Base-by-base conservation (phyloP, 192 early-diverging fungal genomes). In the Umbelopsis vinacea region DNA sequence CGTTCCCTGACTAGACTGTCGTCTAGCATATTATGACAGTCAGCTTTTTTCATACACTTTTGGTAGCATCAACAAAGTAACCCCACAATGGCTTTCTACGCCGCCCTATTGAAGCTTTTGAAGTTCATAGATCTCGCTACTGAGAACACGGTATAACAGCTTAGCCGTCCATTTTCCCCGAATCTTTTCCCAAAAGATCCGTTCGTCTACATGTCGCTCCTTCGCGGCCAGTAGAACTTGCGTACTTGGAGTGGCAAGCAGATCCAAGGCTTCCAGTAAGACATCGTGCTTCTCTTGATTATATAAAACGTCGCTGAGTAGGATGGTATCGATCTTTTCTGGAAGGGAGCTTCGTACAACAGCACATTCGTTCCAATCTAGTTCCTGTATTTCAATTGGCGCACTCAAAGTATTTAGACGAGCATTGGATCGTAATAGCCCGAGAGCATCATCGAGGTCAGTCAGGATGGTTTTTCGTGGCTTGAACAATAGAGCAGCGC, bases 221-320 rank as follows among this genome's bases (percentile, higher is more conserved):
- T 78, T 78, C 38, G 73, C 70, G 12, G 76, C 68, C 33, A 78
- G 26, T 26, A 78, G 22, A 12, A 69, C 63, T 54, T 74, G 69
- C 21, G 69, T 54, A 45, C 50, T 12, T 38, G 55, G 45, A 26
- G 43, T n/a, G 6, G 69, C 24, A 9, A 76, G 48, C 68, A 68
- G 53, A 12, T 68, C 66, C 37, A 78, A 38, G 23, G 76, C 70
- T n/a, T 78, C 76, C 22, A 78, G 29, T 38, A 78, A 24, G 40
- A 73, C 69, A 48, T 78, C 76, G 29, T 78, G 76, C 15, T 68
- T 74, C 19, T 46, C 68, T 67, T 78, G 76, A 19, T 78, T 78
- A 40, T 78, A 78, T 4, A 78, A 48, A 14, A 78, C 76, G 68
- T 78, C 76, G 9, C 72, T 74, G 46, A 78, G 67, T 38, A 78